These are phyloP conservation scores for Russula griseocarnosa DNA, from an alignment of 768 basidiomycete species.

Conservation along the genomic window DNA sequence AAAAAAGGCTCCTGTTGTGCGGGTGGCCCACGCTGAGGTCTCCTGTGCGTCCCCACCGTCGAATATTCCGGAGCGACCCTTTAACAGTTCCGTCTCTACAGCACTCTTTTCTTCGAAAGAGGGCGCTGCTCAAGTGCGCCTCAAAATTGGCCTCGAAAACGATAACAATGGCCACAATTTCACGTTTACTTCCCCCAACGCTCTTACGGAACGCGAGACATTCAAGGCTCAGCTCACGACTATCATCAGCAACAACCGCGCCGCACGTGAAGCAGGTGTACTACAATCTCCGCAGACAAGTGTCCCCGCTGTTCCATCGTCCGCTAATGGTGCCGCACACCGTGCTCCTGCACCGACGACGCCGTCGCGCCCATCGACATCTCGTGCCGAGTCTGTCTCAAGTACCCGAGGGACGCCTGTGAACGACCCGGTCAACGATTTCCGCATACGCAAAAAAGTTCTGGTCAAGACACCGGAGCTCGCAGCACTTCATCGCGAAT, in stretches of 20 bases:
- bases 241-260: conserved; percentile 72
- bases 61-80: conserved; percentile 4
- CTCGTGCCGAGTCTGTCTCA: conserved; percentile 60
- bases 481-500: conserved; percentile 75
- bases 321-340: conserved; percentile 25
- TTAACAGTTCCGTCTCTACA: conserved; percentile 31
- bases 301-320: conserved; percentile 31
- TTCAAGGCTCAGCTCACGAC: conserved; percentile 78
- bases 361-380: conserved; percentile 47
- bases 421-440: conserved; percentile 61
- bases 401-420: conserved; percentile 53
- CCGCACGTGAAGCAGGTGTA: conserved; percentile 25
- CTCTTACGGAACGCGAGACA: conserved; percentile 68
- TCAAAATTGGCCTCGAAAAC: conserved; percentile 66
- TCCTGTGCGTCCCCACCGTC: conserved; percentile 42
- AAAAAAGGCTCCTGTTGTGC: conserved; percentile 58
- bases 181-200: conserved; percentile 69
- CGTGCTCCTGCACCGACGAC: conserved; percentile 34
- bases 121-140: conserved; percentile 70
- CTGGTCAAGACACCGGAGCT: conserved; percentile 75
- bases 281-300: conserved; percentile 24
- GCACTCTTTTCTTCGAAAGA: conserved; percentile 86
- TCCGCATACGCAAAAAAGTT: conserved; percentile 72
- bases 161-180: conserved; percentile 80
- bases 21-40: conserved; percentile 56